These are phyloP conservation scores for Penicillium frequentans DNA, from an alignment of 2,329 filamentous ascomycete species.

Conservation along the genomic window DNA sequence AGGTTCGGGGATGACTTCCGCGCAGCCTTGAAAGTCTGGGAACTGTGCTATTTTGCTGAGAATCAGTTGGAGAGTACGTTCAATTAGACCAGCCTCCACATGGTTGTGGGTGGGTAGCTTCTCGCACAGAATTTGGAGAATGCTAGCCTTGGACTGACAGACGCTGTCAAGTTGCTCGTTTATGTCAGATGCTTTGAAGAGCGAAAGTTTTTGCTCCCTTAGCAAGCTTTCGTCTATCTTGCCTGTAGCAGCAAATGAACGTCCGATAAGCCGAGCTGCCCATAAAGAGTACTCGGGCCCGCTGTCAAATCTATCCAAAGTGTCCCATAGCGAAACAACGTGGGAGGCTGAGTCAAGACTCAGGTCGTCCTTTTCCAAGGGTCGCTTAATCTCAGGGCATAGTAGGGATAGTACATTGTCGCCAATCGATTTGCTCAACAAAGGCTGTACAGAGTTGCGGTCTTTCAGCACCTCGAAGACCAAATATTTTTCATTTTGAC, in stretches of 20 bases:
- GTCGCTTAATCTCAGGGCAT: constrained; percentile 70
- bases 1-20: constrained; percentile 34
- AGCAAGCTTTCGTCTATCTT: constrained; percentile 53
- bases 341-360: constrained; percentile 60
- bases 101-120: constrained; percentile 61
- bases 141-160: constrained; percentile 58
- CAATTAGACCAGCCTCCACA: constrained; percentile 42
- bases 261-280: constrained; percentile 81
- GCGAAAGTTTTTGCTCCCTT: constrained; percentile 39
- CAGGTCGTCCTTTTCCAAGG: constrained; percentile 53
- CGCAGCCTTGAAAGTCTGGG: constrained; percentile 35
- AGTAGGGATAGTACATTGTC: constrained; percentile 52
- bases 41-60: constrained; percentile 33
- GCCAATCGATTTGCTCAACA: constrained; percentile 70
- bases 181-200: constrained; percentile 20
- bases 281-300: constrained; percentile 74
- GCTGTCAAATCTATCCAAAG: constrained; percentile 63
- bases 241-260: constrained; percentile 77
- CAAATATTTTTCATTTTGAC: constrained; percentile 74
- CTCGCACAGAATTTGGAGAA: constrained; percentile 63
- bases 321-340: constrained; percentile 72
- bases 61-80: constrained; percentile 47
- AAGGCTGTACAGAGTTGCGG: constrained; percentile 57
- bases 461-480: constrained; percentile 79
- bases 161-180: constrained; percentile 13